Evolutionary conservation across 169 alveolate species (phyloP).

Genomic region (Blepharisma undulans): DNA sequence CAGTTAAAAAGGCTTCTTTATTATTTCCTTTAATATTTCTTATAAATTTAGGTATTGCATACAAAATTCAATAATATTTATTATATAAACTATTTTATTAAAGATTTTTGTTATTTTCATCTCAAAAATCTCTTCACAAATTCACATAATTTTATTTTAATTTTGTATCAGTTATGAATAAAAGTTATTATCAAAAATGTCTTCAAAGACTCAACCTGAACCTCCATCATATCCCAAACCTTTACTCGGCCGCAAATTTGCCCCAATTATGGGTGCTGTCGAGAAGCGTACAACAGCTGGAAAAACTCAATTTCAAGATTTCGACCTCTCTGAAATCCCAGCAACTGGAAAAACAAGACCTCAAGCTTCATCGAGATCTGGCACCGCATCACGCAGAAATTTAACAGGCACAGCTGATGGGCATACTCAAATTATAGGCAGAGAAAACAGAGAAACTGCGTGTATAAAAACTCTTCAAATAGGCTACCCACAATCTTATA

Average conservation of each 20-base stretch:
- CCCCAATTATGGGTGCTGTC: constrained; percentile 35
- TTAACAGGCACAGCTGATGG: neutral
- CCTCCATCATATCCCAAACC: constrained; percentile 5
- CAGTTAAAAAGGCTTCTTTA: neutral
- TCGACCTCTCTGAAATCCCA: neutral
- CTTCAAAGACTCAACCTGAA: neutral
- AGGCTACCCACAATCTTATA: constrained; percentile 61
- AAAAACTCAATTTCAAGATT: neutral
- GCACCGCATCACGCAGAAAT: constrained; percentile 10
- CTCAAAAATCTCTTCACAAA: neutral
- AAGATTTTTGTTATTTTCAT: too few relatives aligned
- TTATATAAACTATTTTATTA: too few relatives aligned
- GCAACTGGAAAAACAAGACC: constrained; percentile 8
- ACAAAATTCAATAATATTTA: too few relatives aligned
- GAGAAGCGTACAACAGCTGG: neutral
- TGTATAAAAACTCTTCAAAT: neutral
- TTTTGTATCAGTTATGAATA: neutral
- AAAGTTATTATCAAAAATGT: neutral
- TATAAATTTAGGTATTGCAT: too few relatives aligned
- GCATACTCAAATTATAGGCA: neutral
- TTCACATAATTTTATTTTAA: too few relatives aligned
- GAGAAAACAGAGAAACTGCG: constrained; percentile 14
- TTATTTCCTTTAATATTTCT: too few relatives aligned
- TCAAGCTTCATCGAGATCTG: constrained; percentile 32
- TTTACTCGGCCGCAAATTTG: constrained; percentile 27